phyloP scores from a whole-genome alignment of 2,329 filamentous ascomycete genomes.

The Calonectria leucothoes region DNA sequence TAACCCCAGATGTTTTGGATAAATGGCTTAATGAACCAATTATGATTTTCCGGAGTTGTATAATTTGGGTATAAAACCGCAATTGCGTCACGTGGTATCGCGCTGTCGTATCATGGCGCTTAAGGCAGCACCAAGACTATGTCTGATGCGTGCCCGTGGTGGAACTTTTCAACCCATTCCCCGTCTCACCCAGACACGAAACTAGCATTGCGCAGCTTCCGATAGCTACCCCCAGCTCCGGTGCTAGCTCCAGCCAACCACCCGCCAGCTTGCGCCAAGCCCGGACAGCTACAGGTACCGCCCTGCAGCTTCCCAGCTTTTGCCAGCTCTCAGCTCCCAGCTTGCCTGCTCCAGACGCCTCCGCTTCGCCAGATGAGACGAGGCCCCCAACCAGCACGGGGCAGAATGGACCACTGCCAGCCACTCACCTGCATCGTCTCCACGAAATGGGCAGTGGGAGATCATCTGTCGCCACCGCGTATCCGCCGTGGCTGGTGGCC shows the following conservation, averaged over 20 bases:
- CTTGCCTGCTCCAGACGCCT: conserved; percentile 13
- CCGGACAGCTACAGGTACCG: conserved; percentile 32
- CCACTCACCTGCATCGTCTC: conserved; percentile 29
- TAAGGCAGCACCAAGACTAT: conserved; percentile 11
- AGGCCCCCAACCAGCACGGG: conserved; percentile 28
- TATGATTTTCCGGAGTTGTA: neutral
- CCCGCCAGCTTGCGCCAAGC: conserved; percentile 22
- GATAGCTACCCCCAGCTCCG: conserved; percentile 27
- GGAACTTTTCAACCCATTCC: conserved; percentile 25
- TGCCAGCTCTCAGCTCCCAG: conserved; percentile 32
- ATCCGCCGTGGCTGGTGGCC: conserved; percentile 28
- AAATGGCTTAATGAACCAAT: neutral
- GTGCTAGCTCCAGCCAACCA: conserved; percentile 37
- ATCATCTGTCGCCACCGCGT: conserved; percentile 34
- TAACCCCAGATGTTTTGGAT: neutral
- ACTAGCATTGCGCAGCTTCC: conserved; percentile 34
- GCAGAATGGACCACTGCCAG: conserved; percentile 23
- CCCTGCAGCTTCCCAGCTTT: conserved; percentile 19
- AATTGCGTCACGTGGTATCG: neutral
- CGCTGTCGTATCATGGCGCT: neutral
- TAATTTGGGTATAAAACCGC: neutral
- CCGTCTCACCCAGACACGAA: conserved; percentile 39
- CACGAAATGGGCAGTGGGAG: conserved; percentile 27
- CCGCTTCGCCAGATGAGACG: conserved; percentile 33
- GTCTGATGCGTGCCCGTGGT: neutral